phyloP scores from a whole-genome alignment of 805 yeast genomes.

The Wickerhamomyces queroliae region DNA sequence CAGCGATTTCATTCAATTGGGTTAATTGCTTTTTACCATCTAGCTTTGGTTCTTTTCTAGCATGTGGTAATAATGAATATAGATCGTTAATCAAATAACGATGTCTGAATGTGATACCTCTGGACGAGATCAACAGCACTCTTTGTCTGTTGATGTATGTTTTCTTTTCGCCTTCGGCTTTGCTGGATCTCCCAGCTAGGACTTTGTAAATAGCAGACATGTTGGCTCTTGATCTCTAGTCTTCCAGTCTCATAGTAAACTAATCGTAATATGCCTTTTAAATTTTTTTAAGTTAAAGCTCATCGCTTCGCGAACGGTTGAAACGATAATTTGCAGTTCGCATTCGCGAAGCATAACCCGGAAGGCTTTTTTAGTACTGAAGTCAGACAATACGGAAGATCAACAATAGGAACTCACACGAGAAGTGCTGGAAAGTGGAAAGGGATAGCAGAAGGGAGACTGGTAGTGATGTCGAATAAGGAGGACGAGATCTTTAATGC shows the following conservation, averaged over 20 bases:
- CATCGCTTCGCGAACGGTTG: too few relatives aligned
- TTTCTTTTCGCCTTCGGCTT: slow-evolving; percentile 32
- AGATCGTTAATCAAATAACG: slow-evolving; percentile 89
- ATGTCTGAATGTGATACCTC: slow-evolving; percentile 94
- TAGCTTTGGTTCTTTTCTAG: slow-evolving; percentile 92
- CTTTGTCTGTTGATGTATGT: slow-evolving; percentile 81
- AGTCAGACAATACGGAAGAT: too few relatives aligned
- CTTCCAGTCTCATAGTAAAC: not conserved
- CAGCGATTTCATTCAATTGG: slow-evolving; percentile 93
- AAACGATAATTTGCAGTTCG: too few relatives aligned
- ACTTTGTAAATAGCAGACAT: slow-evolving; percentile 78
- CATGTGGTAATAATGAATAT: slow-evolving; percentile 78
- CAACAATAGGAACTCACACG: too few relatives aligned
- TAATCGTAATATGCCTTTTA: not conserved
- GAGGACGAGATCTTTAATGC: slow-evolving; percentile 34
- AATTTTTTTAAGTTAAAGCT: not conserved
- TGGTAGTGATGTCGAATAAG: slow-evolving; percentile 21
- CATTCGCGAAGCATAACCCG: too few relatives aligned
- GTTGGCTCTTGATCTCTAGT: not conserved
- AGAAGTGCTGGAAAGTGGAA: too few relatives aligned
- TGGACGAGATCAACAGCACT: slow-evolving; percentile 81
- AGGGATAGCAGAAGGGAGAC: too few relatives aligned
- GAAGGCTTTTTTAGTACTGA: too few relatives aligned
- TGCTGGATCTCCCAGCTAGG: slow-evolving; percentile 40
- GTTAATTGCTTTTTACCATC: slow-evolving; percentile 87